phyloP scores from a whole-genome alignment of 345 rosid species.

The Mallotus nudiflorus region DNA sequence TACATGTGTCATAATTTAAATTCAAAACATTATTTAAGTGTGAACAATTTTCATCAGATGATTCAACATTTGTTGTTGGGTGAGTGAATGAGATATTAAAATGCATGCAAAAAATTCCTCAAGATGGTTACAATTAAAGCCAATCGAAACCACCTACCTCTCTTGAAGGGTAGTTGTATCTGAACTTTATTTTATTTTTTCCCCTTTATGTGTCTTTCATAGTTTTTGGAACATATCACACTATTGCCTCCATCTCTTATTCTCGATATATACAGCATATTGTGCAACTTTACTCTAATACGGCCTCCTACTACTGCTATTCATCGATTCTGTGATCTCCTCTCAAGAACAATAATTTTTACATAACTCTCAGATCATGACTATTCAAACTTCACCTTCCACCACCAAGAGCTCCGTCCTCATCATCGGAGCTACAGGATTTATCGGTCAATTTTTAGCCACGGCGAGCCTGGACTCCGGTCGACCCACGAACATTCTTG shows the following conservation, averaged over 20 bases:
- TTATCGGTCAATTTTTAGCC: conserved; percentile 57
- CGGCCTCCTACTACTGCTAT: background rate
- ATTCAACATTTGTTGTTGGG: no score
- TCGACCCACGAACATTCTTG: conserved; percentile 52
- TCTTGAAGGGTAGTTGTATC: conserved; percentile 3
- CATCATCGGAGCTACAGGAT: conserved; percentile 59
- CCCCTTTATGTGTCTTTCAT: background rate
- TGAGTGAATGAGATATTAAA: no score
- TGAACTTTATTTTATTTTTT: background rate
- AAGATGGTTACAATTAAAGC: no score
- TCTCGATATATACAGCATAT: background rate
- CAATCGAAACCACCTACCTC: background rate
- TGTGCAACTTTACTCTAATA: background rate
- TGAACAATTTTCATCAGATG: no score
- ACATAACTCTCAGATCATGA: conserved; percentile 24
- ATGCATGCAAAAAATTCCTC: no score
- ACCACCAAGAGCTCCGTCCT: conserved; percentile 41
- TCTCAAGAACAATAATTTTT: no score
- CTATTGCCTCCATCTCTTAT: background rate
- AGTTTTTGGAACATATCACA: background rate
- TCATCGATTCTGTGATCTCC: background rate
- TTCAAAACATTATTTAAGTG: no score
- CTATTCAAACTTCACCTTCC: conserved; percentile 16
- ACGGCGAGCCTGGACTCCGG: conserved; percentile 58
- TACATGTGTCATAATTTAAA: no score